Evolutionary conservation across 768 basidiomycete genomes (phyloP), one percentile per base, ranked within the genome.

Genomic region (Naematelia aurantialba): DNA sequence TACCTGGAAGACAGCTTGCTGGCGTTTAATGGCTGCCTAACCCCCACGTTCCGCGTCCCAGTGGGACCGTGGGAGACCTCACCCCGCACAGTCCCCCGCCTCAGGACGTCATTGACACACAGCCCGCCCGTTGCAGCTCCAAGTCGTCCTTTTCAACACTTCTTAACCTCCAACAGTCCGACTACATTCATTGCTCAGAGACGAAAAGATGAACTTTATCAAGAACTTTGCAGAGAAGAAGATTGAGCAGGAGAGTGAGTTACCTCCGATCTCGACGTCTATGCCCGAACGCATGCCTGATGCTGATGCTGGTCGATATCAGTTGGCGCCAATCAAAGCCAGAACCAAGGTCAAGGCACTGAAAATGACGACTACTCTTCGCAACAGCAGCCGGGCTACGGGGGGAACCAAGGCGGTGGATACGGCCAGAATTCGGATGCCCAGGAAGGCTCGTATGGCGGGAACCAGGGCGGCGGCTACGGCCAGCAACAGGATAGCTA

Each of bases 171-270:
- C 42, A 44, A 44, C 46, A 26, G 19, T 47, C 19, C 11, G 10
- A 47, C 46, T 8, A 17, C 8, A 8, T 17, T 39, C 34, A 39
- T 39, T 8, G 34, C 8, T 39, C 13, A 31, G 44, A 62, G 30
- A 46, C 49, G 59, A 26, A 52, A 74, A 59, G 17, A 68, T 68
- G 88, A 87, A 88, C 60, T 81, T 74, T 59, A 82, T 89, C 67
- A 81, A 88, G 34, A 84, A 83, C 58, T 74, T 89, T 65, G 89
- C 87, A 10, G 86, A 89, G 76, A 75, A 89, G 76, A 84, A 84
- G 62, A 75, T 82, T 65, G 75, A 83, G 39, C 79, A 83, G 71
- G 84, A 84, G 78, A 77, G 79, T 65, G 69, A 79, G 26, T 82
- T 14, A n/a, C 12, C 3, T 49, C 31, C 14, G 26, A 27, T 25